Base-by-base conservation (phyloP, 306 rosid genomes). In the Cicer pinnatifidum region DNA sequence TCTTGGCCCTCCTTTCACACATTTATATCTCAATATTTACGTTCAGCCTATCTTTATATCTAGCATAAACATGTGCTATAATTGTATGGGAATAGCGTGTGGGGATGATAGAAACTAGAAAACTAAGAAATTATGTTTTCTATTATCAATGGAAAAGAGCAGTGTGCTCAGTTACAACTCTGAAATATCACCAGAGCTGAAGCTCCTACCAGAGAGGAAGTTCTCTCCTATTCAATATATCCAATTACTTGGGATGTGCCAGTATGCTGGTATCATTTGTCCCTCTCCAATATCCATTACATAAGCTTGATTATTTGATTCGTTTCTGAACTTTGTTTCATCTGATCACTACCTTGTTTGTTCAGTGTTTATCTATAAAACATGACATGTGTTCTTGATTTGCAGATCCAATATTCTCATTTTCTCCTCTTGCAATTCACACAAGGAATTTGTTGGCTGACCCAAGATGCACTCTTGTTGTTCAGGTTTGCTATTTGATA, bases 361-460 rank as follows among this genome's bases (percentile, higher is more conserved):
- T 66, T 75, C 6, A 6, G 44, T 68, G 53, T 47, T 83, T 43
- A 65, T 65, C 54, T 19, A 44, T 37, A 44, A 64, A 56, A 8
- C 11, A 23, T 70, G 15, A 13, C 48, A 47, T 33, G 13, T 67
- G 4, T 75, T 79, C 54, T 76, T 81, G 48, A 38, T 78, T 67
- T 76, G 61, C 82, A 95, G 99, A 91, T 86, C 99, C 99, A 56
- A 80, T 95, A 84, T 95, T 95, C 86, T 95, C 97, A 5, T 95
- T 95, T 81, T 95, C 99, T 35, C 97, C 99, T 15, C 83, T 95
- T 73, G 99, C 99, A 80, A 95, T 95, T 80, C 99, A 95, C 84
- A 90, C 99, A 9, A 69, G 99, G 82, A 95, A 95, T 85, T 78
- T 95, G 86, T 81, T 95, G 78, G 96, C 96, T 38, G 88, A 95